Conservation (phyloP, 495 filamentous ascomycete species). For the Annulohypoxylon nitens region DNA sequence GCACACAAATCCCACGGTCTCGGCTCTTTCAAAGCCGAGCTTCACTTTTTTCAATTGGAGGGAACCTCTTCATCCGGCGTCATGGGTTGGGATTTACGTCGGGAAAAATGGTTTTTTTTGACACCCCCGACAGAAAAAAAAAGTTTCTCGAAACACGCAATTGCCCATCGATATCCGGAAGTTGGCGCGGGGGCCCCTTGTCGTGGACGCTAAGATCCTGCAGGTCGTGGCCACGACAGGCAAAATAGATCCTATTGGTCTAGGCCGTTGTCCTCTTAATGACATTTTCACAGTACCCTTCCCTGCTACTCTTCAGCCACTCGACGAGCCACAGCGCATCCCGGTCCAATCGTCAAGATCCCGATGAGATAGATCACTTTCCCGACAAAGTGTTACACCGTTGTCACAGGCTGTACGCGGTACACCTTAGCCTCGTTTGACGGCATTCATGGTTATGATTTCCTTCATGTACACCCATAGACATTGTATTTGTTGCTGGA, state of each 20-base stretch:
- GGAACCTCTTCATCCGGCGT: slow-evolving; percentile 37
- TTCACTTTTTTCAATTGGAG: slow-evolving; percentile 33
- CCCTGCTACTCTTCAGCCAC: slow-evolving; percentile 41
- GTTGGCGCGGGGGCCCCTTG: slow-evolving; percentile 39
- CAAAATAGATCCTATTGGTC: slow-evolving; percentile 42
- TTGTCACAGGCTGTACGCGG: slow-evolving; percentile 45
- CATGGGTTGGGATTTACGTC: slow-evolving; percentile 36
- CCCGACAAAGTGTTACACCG: slow-evolving; percentile 43
- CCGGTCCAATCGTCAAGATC: slow-evolving; percentile 46
- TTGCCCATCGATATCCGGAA: slow-evolving; percentile 40
- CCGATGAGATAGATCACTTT: slow-evolving; percentile 48
- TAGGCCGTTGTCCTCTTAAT: slow-evolving; percentile 30
- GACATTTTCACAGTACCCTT: slow-evolving; percentile 19
- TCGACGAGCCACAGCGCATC: slow-evolving; percentile 46
- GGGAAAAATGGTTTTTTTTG: slow-evolving; percentile 33
- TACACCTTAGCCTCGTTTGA: slow-evolving; percentile 34
- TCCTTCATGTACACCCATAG: slow-evolving; percentile 42
- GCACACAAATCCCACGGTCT: slow-evolving; percentile 15
- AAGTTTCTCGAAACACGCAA: slow-evolving; percentile 44
- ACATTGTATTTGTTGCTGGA: slow-evolving; percentile 33
- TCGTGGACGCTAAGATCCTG: slow-evolving; percentile 43
- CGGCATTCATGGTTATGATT: slow-evolving; percentile 42
- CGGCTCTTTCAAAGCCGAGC: slow-evolving; percentile 29
- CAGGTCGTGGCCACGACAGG: slow-evolving; percentile 37
- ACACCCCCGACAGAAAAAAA: slow-evolving; percentile 37